Evolutionary conservation across 352 stramenopile genomes (phyloP), one percentile per base, ranked within the genome.

Genomic region (Globisporangium sylvaticum): DNA sequence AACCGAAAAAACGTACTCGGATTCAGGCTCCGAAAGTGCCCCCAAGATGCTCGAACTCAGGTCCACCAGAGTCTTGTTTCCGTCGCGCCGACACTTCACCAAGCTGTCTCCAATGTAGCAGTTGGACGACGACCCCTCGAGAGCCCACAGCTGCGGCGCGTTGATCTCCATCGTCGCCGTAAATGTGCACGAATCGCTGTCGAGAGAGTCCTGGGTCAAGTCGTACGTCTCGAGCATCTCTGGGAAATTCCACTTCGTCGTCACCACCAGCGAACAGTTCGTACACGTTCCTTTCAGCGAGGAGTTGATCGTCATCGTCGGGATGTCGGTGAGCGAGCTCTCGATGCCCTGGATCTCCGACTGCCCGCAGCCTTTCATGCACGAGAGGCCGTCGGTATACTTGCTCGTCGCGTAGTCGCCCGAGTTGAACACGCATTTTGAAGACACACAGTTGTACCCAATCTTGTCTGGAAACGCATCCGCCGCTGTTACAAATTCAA

Each of bases 221-320:
- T 85, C 78, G 63, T 88, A 90, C n/a, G 80, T 78, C 34, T 75
- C 63, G 42, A 94, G 76, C 73, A 92, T 79, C 56, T 77, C 73
- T 3, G 86, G 86, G 57, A 94, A 94, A 67, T 92, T 87, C 72
- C 87, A 94, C 9, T 32, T 71, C 54, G 83, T 90, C 39, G 66
- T 53, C 8, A 80, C 69, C 34, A 86, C 71, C 57, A 90, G 73
- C 54, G 81, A 81, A 66, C 86, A 94, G 69, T 91, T 80, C 34
- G 64, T 64, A 54, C 86, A 94, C 63, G 84, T 94, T 68, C 86
- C 86, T 34, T 89, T 86, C 18, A 83, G 70, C n/a, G 72, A 81
- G 48, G 85, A 85, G 2, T 50, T 53, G 46, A 93, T 68, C 9
- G 50, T 71, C 53, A 93, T 77, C 37, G 46, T 70, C n/a, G 75